phyloP scores from a whole-genome alignment of 176 grass and related monocot genomes.

The Avena eriantha region DNA sequence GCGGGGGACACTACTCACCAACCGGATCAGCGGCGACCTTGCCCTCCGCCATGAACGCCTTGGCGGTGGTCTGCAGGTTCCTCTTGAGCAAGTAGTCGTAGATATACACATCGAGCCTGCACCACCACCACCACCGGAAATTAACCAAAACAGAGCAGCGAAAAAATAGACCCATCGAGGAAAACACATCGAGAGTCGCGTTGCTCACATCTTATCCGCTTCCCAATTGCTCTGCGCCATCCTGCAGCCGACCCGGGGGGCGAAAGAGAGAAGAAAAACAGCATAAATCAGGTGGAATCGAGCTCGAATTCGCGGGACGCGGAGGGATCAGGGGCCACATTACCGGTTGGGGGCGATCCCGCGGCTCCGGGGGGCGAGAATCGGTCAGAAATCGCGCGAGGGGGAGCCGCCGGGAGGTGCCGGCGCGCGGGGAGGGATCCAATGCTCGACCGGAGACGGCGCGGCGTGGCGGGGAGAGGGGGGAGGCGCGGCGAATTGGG shows the following conservation, averaged over 20 bases:
- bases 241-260: constrained; percentile 21
- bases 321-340: constrained; percentile 69
- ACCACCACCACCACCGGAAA: constrained; percentile 33
- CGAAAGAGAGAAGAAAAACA: neutral
- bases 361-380: neutral
- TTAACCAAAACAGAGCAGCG: neutral
- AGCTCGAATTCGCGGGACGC: neutral
- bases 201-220: constrained; percentile 94
- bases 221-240: constrained; percentile 99
- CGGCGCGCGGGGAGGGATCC: constrained; percentile 28
- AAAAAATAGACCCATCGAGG: neutral
- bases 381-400: neutral
- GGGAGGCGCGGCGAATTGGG: neutral
- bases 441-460: constrained; percentile 44
- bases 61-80: constrained; percentile 90
- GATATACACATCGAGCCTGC: constrained; percentile 98
- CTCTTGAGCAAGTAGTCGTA: constrained; percentile 92
- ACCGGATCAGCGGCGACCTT: constrained; percentile 96
- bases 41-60: constrained; percentile 95
- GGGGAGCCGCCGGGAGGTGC: neutral
- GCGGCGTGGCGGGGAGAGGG: neutral
- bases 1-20: constrained; percentile 65
- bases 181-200: neutral
- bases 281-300: constrained; percentile 43
- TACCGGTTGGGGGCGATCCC: constrained; percentile 50